These are phyloP conservation scores for Daldinia decipiens DNA, from an alignment of 495 filamentous ascomycete genomes.

Conservation along the genomic window DNA sequence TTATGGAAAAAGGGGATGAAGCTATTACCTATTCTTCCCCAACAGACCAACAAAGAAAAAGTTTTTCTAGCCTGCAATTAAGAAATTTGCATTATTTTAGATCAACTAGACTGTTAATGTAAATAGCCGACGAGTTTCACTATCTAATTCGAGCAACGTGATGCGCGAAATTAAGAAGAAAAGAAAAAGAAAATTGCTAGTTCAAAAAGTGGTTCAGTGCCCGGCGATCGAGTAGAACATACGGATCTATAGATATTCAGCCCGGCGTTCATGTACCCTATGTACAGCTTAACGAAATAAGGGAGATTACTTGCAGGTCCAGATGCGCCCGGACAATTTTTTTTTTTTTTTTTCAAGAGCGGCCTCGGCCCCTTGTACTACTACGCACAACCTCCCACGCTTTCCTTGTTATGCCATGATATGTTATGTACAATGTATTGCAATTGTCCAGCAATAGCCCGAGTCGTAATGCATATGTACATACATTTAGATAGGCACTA, in stretches of 20 bases:
- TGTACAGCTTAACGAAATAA: conserved; percentile 30
- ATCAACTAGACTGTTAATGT: conserved; percentile 20
- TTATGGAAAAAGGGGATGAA: conserved; percentile 10
- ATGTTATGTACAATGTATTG: conserved; percentile 1
- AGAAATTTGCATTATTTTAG: conserved; percentile 32
- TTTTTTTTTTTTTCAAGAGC: conserved; percentile 18
- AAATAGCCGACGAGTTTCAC: conserved; percentile 24
- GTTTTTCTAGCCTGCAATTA: conserved; percentile 22
- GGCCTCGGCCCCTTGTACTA: conserved; percentile 37
- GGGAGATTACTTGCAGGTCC: conserved; percentile 46
- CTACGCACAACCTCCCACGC: conserved; percentile 11
- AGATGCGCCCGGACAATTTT: conserved; percentile 42
- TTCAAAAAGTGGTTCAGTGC: conserved; percentile 28
- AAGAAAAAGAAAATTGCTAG: conserved; percentile 24
- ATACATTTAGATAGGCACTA: conserved; percentile 21
- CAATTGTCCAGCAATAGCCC: not conserved
- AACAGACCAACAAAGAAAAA: conserved; percentile 22
- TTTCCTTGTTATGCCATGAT: not conserved
- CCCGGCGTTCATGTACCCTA: conserved; percentile 40
- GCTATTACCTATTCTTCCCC: conserved; percentile 22
- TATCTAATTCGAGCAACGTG: conserved; percentile 15
- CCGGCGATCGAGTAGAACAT: conserved; percentile 35
- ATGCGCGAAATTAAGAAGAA: conserved; percentile 27
- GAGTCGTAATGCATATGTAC: conserved; percentile 33
- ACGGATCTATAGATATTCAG: conserved; percentile 35